Conservation (phyloP, 202 grass and related monocot species). For the Alloteropsis angusta region DNA sequence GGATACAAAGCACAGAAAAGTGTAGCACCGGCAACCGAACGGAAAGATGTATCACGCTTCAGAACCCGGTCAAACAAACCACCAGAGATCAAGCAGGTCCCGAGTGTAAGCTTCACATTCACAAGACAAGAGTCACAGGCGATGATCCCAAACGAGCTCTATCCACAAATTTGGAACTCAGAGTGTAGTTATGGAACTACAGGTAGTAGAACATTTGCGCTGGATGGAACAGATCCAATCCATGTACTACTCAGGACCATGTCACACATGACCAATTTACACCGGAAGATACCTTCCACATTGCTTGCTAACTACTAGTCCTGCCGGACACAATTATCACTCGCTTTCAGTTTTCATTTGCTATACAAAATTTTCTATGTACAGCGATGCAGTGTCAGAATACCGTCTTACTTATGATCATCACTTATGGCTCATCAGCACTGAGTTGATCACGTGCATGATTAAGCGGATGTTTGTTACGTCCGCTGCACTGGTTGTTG, state of each 20-base stretch:
- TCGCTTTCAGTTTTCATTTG: slow-evolving; percentile 9
- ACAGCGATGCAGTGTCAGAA: slow-evolving; percentile 23
- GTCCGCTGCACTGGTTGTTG: slow-evolving; percentile 34
- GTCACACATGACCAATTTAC: slow-evolving; percentile 42
- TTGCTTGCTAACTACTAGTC: neutral
- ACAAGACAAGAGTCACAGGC: neutral
- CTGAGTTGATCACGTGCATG: slow-evolving; percentile 79
- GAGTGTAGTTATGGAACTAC: neutral
- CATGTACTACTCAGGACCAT: neutral
- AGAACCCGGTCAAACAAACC: neutral
- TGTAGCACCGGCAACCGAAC: neutral
- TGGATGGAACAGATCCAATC: neutral
- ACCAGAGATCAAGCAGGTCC: neutral
- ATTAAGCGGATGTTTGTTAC: slow-evolving; percentile 45
- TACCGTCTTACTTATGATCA: neutral
- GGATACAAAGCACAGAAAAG: neutral
- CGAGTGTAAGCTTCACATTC: neutral
- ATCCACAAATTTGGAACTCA: neutral
- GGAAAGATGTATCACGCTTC: neutral
- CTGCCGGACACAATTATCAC: neutral
- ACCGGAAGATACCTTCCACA: slow-evolving; percentile 18
- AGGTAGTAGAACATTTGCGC: neutral
- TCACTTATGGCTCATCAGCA: slow-evolving; percentile 77
- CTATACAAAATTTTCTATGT: slow-evolving; percentile 47
- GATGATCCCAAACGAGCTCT: neutral